Base-by-base conservation (phyloP, 1,284 basidiomycete species). In the Hymenochaete sp. region DNA sequence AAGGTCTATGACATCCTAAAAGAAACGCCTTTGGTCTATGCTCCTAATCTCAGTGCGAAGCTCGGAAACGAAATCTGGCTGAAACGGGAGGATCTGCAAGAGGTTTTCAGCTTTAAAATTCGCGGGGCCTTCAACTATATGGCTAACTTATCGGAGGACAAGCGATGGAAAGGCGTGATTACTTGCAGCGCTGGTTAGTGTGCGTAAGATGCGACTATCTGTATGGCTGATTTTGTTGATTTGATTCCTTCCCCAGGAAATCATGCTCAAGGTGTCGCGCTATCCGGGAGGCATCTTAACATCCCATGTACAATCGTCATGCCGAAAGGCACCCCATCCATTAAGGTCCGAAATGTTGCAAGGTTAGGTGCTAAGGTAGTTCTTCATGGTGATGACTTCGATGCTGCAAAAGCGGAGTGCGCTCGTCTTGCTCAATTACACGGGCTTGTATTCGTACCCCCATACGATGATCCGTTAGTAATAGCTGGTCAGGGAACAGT, bases 91-190 rank as follows among this genome's bases (percentile, higher is more conserved):
- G 92, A 95, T 59, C 72, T 93, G 5, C 96, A 98, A 51, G 91
- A 97, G 53, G 96, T 99, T 13, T 99, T 98, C 64, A 92, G 87
- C 61, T 99, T 99, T 81, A 99, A 99, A 62, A 92, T 96, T 46
- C 73, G 96, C 6, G 96, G 96, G 19, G 96, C 96, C 14, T 98
- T 96, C 72, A 99, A 99, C 66, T 90, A 98, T 63, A 99, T 99
- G 96, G 89, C 90, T 4, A 79, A 79, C 63, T 69, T 99, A 36
- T 72, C 73, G 8, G 80, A 86, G 19, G 90, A 93, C 49, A 93
- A 98, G 57, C 78, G 93, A 53, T 92, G 90, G 87, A 95, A 93
- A 64, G 96, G 96, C 49, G 96, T 99, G 54, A 76, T 98, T 48
- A 98, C 96, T 32, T 99, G 95, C 62, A 95, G 90, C 59, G 96